These are phyloP conservation scores for Melanogaster broomeanus DNA, from an alignment of 768 basidiomycete genomes.

Conservation along the genomic window DNA sequence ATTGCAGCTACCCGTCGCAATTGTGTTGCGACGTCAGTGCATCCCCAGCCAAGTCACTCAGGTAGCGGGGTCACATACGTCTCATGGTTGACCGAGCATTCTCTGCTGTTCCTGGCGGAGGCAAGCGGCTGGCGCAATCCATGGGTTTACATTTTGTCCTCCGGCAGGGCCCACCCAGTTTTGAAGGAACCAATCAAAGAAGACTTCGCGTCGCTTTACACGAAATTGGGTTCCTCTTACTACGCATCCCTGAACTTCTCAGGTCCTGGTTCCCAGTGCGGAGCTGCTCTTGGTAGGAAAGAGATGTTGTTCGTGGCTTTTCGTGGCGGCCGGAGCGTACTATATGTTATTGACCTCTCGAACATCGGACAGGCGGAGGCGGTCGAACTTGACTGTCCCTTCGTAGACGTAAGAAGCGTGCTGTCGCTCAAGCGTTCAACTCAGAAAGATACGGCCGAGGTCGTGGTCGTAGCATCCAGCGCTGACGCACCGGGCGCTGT, in stretches of 20 bases:
- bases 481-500: slow-evolving; percentile 21
- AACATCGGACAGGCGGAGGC: slow-evolving; percentile 20
- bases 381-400: slow-evolving; percentile 28
- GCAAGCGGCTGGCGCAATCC: slow-evolving; percentile 60
- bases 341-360: slow-evolving; percentile 27
- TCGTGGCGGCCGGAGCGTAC: slow-evolving; percentile 25
- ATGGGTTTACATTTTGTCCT: slow-evolving; percentile 43
- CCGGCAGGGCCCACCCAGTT: not conserved
- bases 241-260: not conserved
- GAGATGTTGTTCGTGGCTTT: slow-evolving; percentile 18
- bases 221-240: slow-evolving; percentile 47
- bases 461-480: slow-evolving; percentile 31
- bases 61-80: slow-evolving; percentile 55
- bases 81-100: slow-evolving; percentile 51
- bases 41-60: slow-evolving; percentile 53
- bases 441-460: slow-evolving; percentile 4
- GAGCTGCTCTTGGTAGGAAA: not conserved
- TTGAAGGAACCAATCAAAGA: slow-evolving; percentile 30
- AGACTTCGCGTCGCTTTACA: slow-evolving; percentile 55
- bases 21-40: slow-evolving; percentile 60
- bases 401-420: not conserved
- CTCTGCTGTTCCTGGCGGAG: slow-evolving; percentile 61
- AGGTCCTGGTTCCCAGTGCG: not conserved
- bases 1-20: slow-evolving; percentile 32
- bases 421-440: slow-evolving; percentile 18